A percentile compares a stretch with the other conserved stretches of the same genome.
These are phyloP conservation scores for Tulasnella sp. DNA, from an alignment of 768 basidiomycete genomes.

Conservation along the genomic window DNA sequence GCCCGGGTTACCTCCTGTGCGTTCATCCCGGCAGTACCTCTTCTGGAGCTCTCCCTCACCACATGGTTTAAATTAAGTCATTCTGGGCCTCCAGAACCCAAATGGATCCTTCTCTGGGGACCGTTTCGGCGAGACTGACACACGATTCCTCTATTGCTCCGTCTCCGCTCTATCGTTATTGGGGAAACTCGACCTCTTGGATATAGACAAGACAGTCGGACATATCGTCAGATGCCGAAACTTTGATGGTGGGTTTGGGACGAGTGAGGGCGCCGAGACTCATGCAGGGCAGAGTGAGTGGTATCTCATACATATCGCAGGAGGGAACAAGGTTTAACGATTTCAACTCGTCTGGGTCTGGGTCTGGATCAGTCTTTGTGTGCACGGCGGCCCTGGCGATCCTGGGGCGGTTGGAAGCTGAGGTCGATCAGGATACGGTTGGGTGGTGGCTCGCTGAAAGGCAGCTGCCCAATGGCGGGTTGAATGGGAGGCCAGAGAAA, in stretches of 20 bases:
- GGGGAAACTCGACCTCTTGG: conserved; percentile 57
- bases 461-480: conserved; percentile 83
- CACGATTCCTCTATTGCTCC: conserved; percentile 85
- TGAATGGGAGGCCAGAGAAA: conserved; percentile 97
- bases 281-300: conserved; percentile 78
- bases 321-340: background rate
- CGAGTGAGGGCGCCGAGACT: conserved; percentile 73
- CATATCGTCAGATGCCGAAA: conserved; percentile 76
- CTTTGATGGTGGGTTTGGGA: conserved; percentile 94
- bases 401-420: conserved; percentile 63
- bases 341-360: no score
- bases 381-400: conserved; percentile 84
- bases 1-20: conserved; percentile 12
- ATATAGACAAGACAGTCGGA: conserved; percentile 50
- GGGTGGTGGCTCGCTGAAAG: conserved; percentile 92
- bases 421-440: conserved; percentile 65
- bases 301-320: background rate
- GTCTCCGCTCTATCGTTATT: conserved; percentile 73
- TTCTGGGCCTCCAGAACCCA: conserved; percentile 71
- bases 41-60: background rate
- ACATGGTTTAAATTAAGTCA: conserved; percentile 42
- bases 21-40: background rate
- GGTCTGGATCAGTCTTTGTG: conserved; percentile 89
- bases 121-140: conserved; percentile 82
- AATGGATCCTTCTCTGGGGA: conserved; percentile 90